Conservation (phyloP, 352 stramenopile genomes). For the Phytophthora aleatoria region DNA sequence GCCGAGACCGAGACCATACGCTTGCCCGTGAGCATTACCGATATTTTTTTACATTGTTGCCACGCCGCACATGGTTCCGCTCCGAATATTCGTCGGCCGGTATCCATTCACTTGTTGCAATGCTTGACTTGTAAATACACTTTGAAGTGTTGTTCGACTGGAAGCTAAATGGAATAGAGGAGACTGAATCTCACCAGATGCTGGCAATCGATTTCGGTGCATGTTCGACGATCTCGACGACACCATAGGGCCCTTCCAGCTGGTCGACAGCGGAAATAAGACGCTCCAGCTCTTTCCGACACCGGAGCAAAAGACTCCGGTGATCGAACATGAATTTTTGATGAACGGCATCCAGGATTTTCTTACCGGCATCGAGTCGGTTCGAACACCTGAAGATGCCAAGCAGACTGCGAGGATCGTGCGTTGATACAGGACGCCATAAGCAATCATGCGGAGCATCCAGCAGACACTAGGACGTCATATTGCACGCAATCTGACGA, state of each 20-base stretch:
- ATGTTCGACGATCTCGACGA: slow-evolving; percentile 6
- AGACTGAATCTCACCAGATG: slow-evolving; percentile 21
- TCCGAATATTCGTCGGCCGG: slow-evolving; percentile 19
- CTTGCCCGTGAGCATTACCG: slow-evolving; percentile 6
- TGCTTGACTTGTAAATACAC: slow-evolving; percentile 18
- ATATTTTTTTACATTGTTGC: slow-evolving; percentile 30
- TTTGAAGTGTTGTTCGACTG: slow-evolving; percentile 18
- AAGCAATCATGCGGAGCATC: slow-evolving; percentile 24
- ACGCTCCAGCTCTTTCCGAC: slow-evolving; percentile 34
- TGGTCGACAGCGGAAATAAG: slow-evolving; percentile 23
- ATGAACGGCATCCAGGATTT: slow-evolving; percentile 23
- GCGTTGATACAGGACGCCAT: slow-evolving; percentile 27
- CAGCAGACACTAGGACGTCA: slow-evolving; percentile 15
- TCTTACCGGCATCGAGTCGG: slow-evolving; percentile 34
- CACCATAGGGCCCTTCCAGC: slow-evolving; percentile 24
- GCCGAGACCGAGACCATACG: slow-evolving; percentile 21
- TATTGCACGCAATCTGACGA: slow-evolving; percentile 28
- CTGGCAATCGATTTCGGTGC: slow-evolving; percentile 4
- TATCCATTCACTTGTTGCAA: slow-evolving; percentile 8
- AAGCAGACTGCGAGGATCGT: not conserved
- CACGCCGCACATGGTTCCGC: slow-evolving; percentile 6
- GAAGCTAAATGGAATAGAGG: slow-evolving; percentile 19
- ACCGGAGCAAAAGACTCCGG: slow-evolving; percentile 6
- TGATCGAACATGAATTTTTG: not conserved
- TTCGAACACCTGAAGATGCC: slow-evolving; percentile 37